Percentiles rank a stretch among this genome's conserved stretches.
Evolutionary conservation across 495 filamentous ascomycete genomes (phyloP).

Genomic region (Neurospora terricola): DNA sequence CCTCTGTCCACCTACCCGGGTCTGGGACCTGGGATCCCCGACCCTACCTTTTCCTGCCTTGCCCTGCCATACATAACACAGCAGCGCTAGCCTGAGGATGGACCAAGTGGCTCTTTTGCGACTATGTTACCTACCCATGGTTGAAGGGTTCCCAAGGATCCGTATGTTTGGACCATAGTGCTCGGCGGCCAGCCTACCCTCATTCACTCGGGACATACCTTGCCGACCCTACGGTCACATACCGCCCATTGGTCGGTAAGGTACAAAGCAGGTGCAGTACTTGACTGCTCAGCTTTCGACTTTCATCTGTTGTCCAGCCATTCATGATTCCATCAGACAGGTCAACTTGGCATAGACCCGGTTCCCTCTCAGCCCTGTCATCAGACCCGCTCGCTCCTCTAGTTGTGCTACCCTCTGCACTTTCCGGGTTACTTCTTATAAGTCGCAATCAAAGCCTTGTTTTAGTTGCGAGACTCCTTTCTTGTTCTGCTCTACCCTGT

Average conservation of each 20-base stretch:
- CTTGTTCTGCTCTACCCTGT: neutral
- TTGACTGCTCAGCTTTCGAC: neutral
- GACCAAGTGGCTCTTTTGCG: neutral
- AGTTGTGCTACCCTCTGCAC: neutral
- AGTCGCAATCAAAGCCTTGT: neutral
- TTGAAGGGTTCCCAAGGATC: neutral
- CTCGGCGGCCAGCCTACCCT: neutral
- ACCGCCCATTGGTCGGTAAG: neutral
- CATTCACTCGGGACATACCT: neutral
- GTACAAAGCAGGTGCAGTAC: neutral
- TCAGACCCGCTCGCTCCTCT: neutral
- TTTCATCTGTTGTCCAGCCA: neutral
- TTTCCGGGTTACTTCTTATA: neutral
- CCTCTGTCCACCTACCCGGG: neutral
- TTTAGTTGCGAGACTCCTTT: neutral
- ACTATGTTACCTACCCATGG: neutral
- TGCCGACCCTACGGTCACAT: neutral
- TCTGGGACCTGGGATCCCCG: neutral
- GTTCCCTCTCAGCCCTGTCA: neutral
- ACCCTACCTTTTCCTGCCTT: neutral
- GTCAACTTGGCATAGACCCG: neutral
- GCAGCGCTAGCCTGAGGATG: neutral
- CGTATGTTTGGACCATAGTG: neutral
- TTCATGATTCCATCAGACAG: neutral
- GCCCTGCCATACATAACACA: neutral